Evolutionary conservation across 352 stramenopile genomes (phyloP), one percentile per base, ranked within the genome.

Genomic region (Phytophthora pini): DNA sequence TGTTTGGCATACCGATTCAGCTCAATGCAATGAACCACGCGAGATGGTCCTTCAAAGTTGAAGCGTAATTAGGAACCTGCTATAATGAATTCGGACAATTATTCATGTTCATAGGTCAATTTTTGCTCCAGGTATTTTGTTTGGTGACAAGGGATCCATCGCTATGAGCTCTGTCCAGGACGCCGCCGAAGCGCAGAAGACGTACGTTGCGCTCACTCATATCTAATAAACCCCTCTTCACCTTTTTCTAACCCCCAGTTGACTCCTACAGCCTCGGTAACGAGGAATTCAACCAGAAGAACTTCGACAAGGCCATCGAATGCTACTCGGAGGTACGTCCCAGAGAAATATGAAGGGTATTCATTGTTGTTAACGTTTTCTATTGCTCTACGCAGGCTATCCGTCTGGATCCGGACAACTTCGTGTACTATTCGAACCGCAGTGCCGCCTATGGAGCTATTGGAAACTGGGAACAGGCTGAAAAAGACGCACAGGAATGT

Each of bases 201-300:
- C 78, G 80, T 90, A 48, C 54, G 73, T 84, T 31, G 20, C 53
- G 29, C 9, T 29, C 20, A 17, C 22, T 20, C 27, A n/a, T 29
- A 1, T 32, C 29, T 36, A 27, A 3, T 10, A 26, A 27, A 5
- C 20, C 29, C 3, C 17, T 53, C 36, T 51, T 11, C 11, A 65
- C 1, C 31, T 4, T 9, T 36, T 0, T 39, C 4, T 32, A 17
- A 6, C 36, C 11, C 31, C 3, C 5, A 52, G 15, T 34, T 48
- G 6, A 61, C 40, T 61, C 11, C 31, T 13, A 40, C 46, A 91
- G 80, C 20, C 74, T 94, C 29, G 87, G 87, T 24, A 94, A 94
- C 61, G 84, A 93, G 43, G 87, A 94, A 67, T 94, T 94, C 68
- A 94, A 92, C 57, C 61, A 82, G 45, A 94, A 94, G 70, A 92